Percentiles rank a stretch among this genome's conserved stretches.
These are phyloP conservation scores for Cyclotella choctawhatcheeana DNA, from an alignment of 108 stramenopile species.

Conservation along the genomic window DNA sequence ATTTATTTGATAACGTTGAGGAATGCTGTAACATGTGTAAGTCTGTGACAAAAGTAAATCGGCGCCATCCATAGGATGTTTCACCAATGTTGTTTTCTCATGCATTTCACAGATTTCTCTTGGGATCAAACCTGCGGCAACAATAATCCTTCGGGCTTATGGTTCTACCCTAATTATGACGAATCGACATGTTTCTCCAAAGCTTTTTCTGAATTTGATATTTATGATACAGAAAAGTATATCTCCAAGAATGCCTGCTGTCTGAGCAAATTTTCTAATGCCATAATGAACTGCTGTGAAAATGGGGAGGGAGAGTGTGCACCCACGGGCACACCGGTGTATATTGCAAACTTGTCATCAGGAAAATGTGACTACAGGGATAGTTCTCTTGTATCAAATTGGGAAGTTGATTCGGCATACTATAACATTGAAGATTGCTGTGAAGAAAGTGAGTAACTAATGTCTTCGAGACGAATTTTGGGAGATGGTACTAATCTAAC, in stretches of 20 bases:
- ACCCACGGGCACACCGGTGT: not conserved
- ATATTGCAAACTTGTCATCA: not conserved
- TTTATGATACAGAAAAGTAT: not conserved
- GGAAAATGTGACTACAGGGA: not conserved
- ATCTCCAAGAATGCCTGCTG: not conserved
- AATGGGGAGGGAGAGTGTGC: not conserved
- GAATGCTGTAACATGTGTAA: slow-evolving; percentile 1
- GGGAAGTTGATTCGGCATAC: not conserved
- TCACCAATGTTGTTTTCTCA: not conserved
- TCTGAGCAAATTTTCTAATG: not conserved
- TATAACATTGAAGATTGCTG: not conserved
- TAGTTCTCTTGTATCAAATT: not conserved
- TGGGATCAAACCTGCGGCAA: slow-evolving; percentile 4
- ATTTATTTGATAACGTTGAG: slow-evolving; percentile 7
- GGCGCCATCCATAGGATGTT: too few species aligned
- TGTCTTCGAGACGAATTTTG: too few species aligned
- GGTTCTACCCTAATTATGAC: slow-evolving; percentile 1
- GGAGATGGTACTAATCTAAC: too few species aligned
- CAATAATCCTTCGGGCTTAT: not conserved
- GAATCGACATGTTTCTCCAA: not conserved
- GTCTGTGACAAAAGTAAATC: not conserved
- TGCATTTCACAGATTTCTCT: not conserved
- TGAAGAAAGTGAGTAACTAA: slow-evolving; percentile 2
- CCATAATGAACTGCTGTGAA: not conserved
- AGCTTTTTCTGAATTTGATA: not conserved